A percentile compares a stretch with the other conserved stretches of the same genome.
Conservation (phyloP, 2,329 filamentous ascomycete genomes). For the Fusarium anguioides region DNA sequence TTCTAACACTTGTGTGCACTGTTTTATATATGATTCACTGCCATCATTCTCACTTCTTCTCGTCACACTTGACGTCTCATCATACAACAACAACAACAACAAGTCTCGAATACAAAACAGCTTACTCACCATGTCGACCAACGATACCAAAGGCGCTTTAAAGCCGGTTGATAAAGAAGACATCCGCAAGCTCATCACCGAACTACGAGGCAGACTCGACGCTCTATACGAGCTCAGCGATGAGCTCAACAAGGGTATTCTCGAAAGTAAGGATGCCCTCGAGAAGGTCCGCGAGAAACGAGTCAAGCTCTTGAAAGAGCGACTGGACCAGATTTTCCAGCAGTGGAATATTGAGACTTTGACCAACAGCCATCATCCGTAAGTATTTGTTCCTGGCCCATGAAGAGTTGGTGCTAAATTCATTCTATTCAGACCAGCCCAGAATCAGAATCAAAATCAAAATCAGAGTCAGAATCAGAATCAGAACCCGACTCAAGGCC, state of each 20-base stretch:
- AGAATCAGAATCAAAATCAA: not conserved
- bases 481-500: not conserved
- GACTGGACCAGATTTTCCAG: not conserved
- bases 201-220: conserved; percentile 3
- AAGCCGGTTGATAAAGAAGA: not conserved
- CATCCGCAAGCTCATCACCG: not conserved
- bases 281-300: not conserved
- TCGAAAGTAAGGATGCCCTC: not conserved
- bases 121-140: conserved; percentile 1
- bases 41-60: not conserved
- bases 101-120: not conserved
- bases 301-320: not conserved
- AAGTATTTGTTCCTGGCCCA: not conserved
- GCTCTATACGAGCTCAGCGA: not conserved
- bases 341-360: conserved; percentile 5
- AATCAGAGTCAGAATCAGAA: not conserved
- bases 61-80: too few relatives aligned
- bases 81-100: not conserved
- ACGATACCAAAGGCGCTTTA: not conserved
- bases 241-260: not conserved
- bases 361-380: not conserved
- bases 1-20: not conserved
- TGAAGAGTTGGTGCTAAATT: not conserved
- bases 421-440: not conserved
- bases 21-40: not conserved